Evolutionary conservation across 2,329 filamentous ascomycete species (phyloP), one percentile per base, ranked within the genome.

Genomic region (Claviceps lovelessii): DNA sequence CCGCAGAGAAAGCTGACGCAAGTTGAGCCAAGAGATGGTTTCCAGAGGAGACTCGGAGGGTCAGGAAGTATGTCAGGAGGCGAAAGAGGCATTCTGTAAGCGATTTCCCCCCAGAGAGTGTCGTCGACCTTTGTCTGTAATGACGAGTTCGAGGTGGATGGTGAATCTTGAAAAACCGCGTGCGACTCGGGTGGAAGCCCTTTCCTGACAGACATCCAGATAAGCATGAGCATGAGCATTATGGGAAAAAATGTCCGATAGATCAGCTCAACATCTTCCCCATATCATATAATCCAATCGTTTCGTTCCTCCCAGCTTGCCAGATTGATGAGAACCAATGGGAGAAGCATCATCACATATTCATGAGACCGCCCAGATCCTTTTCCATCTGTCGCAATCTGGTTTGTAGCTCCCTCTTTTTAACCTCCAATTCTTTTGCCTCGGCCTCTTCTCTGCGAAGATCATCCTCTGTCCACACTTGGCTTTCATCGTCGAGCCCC

Each of bases 371-470:
- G 3, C 76, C 77, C 5, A 81, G 60, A 55, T 82, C 79, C 60
- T 75, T 76, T 55, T 81, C 76, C 73, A 81, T 78, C 6, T 73
- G 69, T 45, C 69, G 69, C 55, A 83, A 56, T 57, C 76, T 72
- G 56, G 69, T 70, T 62, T 81, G 78, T 48, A 82, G 61, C 61
- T 81, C 77, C 59, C 68, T 72, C 68, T 80, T 82, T 68, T 74
- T 79, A 56, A 64, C 67, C 56, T 82, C 79, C 66, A 82, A 65
- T 65, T 77, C 74, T 53, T 72, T 71, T 5, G 79, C 74, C 64
- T 83, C 84, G 53, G 85, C 84, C 64, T 90, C 85, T 63, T 88
- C 86, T 56, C 74, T 73, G 59, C 75, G 74, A 54, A 89, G 64
- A 62, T 89, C 84, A 53, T 87, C 85, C 58, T 85, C 82, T 0